Conservation (phyloP, 805 yeast species). For the Ogataea methanolica region DNA sequence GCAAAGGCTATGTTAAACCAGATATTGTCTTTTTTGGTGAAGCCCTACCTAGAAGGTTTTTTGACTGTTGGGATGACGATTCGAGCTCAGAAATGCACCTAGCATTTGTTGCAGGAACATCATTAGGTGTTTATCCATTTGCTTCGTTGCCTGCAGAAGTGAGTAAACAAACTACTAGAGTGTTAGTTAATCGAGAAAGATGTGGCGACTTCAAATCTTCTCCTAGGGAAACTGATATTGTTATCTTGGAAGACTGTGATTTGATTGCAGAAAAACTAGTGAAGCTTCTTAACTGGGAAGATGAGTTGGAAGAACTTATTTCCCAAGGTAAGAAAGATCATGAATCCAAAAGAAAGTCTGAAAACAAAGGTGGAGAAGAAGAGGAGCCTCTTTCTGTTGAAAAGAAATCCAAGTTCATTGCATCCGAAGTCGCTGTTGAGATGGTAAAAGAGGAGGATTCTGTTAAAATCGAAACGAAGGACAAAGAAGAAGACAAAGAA, state of each 20-base stretch:
- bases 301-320: slow-evolving; percentile 44
- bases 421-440: slow-evolving; percentile 17
- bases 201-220: slow-evolving; percentile 67
- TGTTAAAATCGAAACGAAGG: not conserved
- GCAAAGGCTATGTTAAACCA: slow-evolving; percentile 82
- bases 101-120: slow-evolving; percentile 89
- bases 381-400: slow-evolving; percentile 11
- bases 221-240: slow-evolving; percentile 55
- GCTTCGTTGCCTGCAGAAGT: slow-evolving; percentile 76
- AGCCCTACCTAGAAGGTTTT: slow-evolving; percentile 66
- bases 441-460: slow-evolving; percentile 10
- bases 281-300: slow-evolving; percentile 57
- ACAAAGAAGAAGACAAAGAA: slow-evolving; percentile 8
- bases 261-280: slow-evolving; percentile 52
- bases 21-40: slow-evolving; percentile 96
- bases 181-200: slow-evolving; percentile 65
- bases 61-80: slow-evolving; percentile 61
- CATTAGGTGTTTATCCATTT: slow-evolving; percentile 86
- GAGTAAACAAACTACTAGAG: slow-evolving; percentile 43
- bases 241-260: slow-evolving; percentile 64
- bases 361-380: slow-evolving; percentile 5
- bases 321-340: slow-evolving; percentile 19
- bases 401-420: slow-evolving; percentile 24
- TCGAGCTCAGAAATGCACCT: slow-evolving; percentile 49
- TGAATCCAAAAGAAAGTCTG: slow-evolving; percentile 5